Conservation (phyloP, 2,329 filamentous ascomycete genomes). For the Blastomyces parvus region DNA sequence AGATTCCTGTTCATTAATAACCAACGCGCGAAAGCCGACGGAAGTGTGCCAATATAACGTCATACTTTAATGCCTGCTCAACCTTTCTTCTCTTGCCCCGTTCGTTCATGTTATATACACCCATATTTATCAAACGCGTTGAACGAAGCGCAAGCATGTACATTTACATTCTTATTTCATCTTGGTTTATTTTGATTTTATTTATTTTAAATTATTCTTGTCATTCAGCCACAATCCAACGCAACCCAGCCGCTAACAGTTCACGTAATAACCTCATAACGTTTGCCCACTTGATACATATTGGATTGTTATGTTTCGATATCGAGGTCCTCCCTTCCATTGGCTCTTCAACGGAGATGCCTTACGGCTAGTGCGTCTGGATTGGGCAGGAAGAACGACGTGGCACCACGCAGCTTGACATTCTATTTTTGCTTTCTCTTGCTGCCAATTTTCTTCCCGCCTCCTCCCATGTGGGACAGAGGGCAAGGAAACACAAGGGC, state of each 20-base stretch:
- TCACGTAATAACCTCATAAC: neutral
- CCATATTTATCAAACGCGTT: neutral
- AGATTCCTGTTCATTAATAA: neutral
- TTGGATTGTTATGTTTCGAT: neutral
- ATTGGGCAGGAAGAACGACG: conserved; percentile 10
- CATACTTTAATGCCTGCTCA: neutral
- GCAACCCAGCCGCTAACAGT: neutral
- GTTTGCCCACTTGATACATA: neutral
- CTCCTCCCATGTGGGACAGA: conserved; percentile 1
- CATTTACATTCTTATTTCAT: neutral
- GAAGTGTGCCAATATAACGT: neutral
- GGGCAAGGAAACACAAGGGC: neutral
- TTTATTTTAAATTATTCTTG: neutral
- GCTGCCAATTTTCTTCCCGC: neutral
- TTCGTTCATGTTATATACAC: neutral
- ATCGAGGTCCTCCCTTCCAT: neutral
- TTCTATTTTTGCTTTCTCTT: neutral
- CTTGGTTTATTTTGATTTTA: neutral
- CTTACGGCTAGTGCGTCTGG: neutral
- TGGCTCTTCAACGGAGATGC: neutral
- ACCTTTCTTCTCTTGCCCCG: neutral
- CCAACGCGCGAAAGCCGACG: neutral
- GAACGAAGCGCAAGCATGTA: neutral
- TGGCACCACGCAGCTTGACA: conserved; percentile 10
- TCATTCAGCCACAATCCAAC: conserved; percentile 2